Base-by-base conservation (phyloP, 352 stramenopile species). In the Globisporangium nagaii region DNA sequence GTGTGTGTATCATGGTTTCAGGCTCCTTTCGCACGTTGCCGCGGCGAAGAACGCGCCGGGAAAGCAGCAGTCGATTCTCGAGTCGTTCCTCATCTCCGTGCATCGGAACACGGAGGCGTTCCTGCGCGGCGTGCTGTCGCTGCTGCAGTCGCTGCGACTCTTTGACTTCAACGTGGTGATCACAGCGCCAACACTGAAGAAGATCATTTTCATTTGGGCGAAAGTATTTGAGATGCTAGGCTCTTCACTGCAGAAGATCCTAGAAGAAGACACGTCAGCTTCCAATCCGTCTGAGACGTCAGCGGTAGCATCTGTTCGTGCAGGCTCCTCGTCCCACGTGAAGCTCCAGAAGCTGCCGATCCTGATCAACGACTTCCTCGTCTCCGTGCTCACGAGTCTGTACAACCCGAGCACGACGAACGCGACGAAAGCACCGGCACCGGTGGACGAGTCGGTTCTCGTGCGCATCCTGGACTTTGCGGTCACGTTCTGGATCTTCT, bases 61-160 rank as follows among this genome's bases (percentile, higher is more conserved):
- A 19, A 73, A 82, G 53, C 34, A 71, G 4, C 67, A 78, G 12
- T 73, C 81, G n/a, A 60, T 75, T 3, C 46, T 93, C 9, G 80
- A 93, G 27, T 72, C 76, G 10, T 64, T 88, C 31, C 51, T 90
- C 4, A 72, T 93, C 47, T 66, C 67, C 31, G 76, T 86, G 34
- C 77, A 91, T 44, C 68, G 81, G 30, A 88, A 87, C 54, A 69
- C 81, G 0, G 84, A 93, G 35, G 75, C 84, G 0, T 90, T 85
- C 56, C 56, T 93, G 56, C 73, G 84, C 27, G 79, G 84, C 9
- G 52, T 88, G 24, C 62, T 90, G 40, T 84, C 63, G 24, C 66
- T 91, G 37, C 67, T 93, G 15, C 80, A 90, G 56, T 81, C 69
- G 4, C 70, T 86, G 67, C 61, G 79, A 2, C 52, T 88, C 10